These are phyloP conservation scores for Cryptosporidium canis DNA, from an alignment of 169 alveolate genomes.

Conservation along the genomic window DNA sequence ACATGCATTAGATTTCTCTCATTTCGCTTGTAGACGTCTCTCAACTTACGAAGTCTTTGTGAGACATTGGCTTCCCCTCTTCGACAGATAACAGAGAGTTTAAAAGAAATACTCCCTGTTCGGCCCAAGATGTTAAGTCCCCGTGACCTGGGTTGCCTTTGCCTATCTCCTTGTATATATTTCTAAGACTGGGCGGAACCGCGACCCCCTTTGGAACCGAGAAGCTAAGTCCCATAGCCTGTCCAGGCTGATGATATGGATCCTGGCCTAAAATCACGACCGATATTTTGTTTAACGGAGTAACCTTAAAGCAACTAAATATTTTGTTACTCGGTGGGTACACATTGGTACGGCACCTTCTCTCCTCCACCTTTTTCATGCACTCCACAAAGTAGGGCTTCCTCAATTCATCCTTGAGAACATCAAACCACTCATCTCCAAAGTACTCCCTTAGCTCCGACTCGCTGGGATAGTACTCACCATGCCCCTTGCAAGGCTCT, in stretches of 20 bases:
- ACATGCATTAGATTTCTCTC: slow-evolving; percentile 9
- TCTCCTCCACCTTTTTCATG: slow-evolving; percentile 81
- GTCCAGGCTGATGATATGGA: slow-evolving; percentile 96
- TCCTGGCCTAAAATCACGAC: slow-evolving; percentile 99
- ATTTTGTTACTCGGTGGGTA: slow-evolving; percentile 87
- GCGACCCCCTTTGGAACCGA: slow-evolving; percentile 93
- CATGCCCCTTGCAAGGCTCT: neutral
- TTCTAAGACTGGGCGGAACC: slow-evolving; percentile 97
- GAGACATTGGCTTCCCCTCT: slow-evolving; percentile 91
- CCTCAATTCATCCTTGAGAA: slow-evolving; percentile 77
- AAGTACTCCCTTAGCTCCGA: slow-evolving; percentile 4
- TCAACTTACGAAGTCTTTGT: slow-evolving; percentile 82
- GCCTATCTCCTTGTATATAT: slow-evolving; percentile 94
- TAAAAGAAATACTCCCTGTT: slow-evolving; percentile 96
- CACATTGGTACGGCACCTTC: slow-evolving; percentile 77
- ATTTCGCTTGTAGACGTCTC: neutral
- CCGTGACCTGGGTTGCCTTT: slow-evolving; percentile 91
- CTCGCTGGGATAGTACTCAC: slow-evolving; percentile 16
- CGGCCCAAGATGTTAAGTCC: slow-evolving; percentile 96
- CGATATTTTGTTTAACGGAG: slow-evolving; percentile 79
- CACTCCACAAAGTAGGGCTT: slow-evolving; percentile 81
- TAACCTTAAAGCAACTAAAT: slow-evolving; percentile 84
- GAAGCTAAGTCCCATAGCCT: slow-evolving; percentile 96
- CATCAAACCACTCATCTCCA: slow-evolving; percentile 79
- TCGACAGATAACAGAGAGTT: slow-evolving; percentile 95